phyloP scores from a whole-genome alignment of 1,139 yeast species.

The Hyphopichia pseudoburtonii region DNA sequence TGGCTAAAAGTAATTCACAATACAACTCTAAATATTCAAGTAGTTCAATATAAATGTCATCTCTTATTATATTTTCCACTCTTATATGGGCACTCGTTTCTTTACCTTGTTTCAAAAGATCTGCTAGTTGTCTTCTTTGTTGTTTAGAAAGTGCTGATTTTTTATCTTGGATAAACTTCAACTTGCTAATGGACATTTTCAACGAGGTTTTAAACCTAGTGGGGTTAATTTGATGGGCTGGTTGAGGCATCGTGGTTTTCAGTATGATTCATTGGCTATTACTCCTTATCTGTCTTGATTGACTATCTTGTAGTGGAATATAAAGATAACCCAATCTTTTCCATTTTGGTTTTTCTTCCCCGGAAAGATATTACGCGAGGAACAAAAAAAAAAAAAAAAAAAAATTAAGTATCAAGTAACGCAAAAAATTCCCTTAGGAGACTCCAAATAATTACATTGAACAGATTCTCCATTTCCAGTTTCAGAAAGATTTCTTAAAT shows the following conservation, averaged over 20 bases:
- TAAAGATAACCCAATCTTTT: no score
- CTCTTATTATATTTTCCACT: slow-evolving; percentile 82
- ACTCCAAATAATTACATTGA: no score
- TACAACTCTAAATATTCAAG: slow-evolving; percentile 79
- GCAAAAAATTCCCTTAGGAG: no score
- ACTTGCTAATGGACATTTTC: slow-evolving; percentile 78
- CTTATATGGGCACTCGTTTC: slow-evolving; percentile 83
- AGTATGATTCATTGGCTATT: no score
- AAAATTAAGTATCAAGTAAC: no score
- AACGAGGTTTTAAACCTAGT: slow-evolving; percentile 64
- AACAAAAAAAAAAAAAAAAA: no score
- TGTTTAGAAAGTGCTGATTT: slow-evolving; percentile 81
- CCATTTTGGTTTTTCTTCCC: no score
- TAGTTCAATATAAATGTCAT: slow-evolving; percentile 79
- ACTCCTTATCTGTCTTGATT: no score
- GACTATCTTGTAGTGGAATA: no score
- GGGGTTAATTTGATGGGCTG: slow-evolving; percentile 34
- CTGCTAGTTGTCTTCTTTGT: slow-evolving; percentile 75
- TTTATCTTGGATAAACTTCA: slow-evolving; percentile 79
- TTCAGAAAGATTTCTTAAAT: no score
- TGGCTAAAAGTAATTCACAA: slow-evolving; percentile 78
- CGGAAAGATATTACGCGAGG: no score
- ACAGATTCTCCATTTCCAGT: no score
- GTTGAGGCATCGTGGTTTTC: slow-evolving; percentile 7
- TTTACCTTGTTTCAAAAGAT: slow-evolving; percentile 65